Base-by-base conservation (phyloP, 306 rosid species). In the Lotus japonicus region DNA sequence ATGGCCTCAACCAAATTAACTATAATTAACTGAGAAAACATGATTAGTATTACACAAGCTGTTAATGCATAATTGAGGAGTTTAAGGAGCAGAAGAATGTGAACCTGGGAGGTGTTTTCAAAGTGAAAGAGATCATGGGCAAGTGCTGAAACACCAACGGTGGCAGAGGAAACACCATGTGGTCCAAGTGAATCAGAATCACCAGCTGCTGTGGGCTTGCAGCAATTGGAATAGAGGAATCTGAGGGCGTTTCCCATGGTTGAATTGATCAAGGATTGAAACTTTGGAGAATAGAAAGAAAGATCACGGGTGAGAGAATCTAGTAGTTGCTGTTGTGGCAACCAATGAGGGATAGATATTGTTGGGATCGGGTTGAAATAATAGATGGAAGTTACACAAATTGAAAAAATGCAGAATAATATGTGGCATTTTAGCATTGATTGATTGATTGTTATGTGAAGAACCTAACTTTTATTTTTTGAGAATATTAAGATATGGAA, bases 101-200 rank as follows among this genome's bases (percentile, higher is more conserved):
- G 0, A 43, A 94, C 98, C 97, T 94, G 89, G 16, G 96, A 84
- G 68, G 87, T 90, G 77, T 62, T 88, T 49, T 88, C 92, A 46
- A 90, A 94, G 76, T 88, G 79, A 57, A 83, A 84, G 84, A 90
- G 75, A 78, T 90, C 97, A 3, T 70, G 90, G 50, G 89, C 86
- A 3, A 90, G 90, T 72, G 91, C 94, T 1, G 90, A 85, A 77
- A 90, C 81, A 51, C 90, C 89, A 16, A 71, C 90, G 50, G 83
- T 74, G 72, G 89, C 48, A 7, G 91, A 75, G 7, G 97, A 76
- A 0, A 77, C 83, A 26, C 85, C 88, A 11, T 87, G 89, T 17
- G 77, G 88, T 0, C 85, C 85, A 41, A 73, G 75, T 4, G 80
- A 68, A 7, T 81, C 84, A 13, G 83, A 59, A 63, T 70, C 92